phyloP scores from a whole-genome alignment of 1,284 basidiomycete species.

The Prillingera fragicola region DNA sequence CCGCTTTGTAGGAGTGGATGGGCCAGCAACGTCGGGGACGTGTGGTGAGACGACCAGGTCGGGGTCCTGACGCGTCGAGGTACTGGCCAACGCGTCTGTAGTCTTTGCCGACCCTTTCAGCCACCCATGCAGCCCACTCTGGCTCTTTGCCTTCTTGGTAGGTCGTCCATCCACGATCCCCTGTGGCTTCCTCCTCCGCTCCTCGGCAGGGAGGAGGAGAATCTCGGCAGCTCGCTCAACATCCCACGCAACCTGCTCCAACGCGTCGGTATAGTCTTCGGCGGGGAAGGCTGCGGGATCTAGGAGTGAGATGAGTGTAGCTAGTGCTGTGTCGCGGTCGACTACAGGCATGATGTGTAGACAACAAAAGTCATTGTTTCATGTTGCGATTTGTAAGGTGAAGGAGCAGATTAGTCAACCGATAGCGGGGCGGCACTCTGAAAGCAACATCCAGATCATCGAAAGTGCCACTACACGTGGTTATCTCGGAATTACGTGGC shows the following conservation, averaged over 20 bases:
- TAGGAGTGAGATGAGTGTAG: constrained; percentile 35
- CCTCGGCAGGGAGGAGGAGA: constrained; percentile 33
- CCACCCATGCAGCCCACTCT: background rate
- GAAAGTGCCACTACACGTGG: background rate
- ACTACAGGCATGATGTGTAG: background rate
- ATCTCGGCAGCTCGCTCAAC: constrained; percentile 56
- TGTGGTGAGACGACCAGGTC: background rate
- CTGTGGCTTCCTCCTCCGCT: background rate
- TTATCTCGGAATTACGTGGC: too few relatives aligned
- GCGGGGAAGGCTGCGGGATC: constrained; percentile 36
- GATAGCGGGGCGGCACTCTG: constrained; percentile 2
- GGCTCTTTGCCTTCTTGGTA: background rate
- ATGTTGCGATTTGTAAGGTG: background rate
- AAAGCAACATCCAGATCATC: too few relatives aligned
- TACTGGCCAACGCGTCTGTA: constrained; percentile 1
- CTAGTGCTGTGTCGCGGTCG: constrained; percentile 32
- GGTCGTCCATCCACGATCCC: background rate
- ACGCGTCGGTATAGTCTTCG: constrained; percentile 53
- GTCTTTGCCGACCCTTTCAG: background rate
- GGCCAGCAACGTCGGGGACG: too few relatives aligned
- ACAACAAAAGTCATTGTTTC: background rate
- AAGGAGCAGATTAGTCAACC: constrained; percentile 3
- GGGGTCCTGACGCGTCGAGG: background rate
- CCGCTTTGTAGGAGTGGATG: background rate
- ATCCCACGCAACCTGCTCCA: constrained; percentile 59